Percentiles rank a stretch among this genome's conserved stretches.
Conservation (phyloP, 2,329 filamentous ascomycete genomes). For the Aureobasidium vineae region DNA sequence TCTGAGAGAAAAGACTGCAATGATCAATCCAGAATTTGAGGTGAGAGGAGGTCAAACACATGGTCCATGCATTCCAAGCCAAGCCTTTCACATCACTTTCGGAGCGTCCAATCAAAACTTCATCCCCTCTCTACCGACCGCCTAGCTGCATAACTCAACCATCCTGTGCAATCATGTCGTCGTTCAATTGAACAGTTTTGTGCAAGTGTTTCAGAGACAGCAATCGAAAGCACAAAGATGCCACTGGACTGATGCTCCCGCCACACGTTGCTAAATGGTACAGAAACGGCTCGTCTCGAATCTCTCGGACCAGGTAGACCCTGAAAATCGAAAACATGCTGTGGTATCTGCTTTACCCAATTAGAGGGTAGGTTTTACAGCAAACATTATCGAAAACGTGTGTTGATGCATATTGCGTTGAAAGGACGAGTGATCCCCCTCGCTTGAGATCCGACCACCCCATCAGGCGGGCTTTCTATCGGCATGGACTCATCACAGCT, state of each 20-base stretch:
- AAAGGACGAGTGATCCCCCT: slow-evolving; percentile 71
- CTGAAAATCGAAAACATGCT: slow-evolving; percentile 35
- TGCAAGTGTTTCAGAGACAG: neutral
- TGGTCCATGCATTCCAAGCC: slow-evolving; percentile 8
- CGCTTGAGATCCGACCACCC: slow-evolving; percentile 63
- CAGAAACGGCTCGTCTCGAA: slow-evolving; percentile 8
- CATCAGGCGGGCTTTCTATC: slow-evolving; percentile 62
- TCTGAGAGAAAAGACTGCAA: too few relatives aligned
- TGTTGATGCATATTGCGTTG: neutral
- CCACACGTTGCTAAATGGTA: neutral
- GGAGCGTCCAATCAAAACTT: slow-evolving; percentile 15
- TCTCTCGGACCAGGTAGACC: neutral
- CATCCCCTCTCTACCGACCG: slow-evolving; percentile 1
- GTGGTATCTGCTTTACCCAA: slow-evolving; percentile 63
- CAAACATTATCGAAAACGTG: neutral
- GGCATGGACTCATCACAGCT: slow-evolving; percentile 68
- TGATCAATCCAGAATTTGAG: too few relatives aligned
- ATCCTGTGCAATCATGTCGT: neutral
- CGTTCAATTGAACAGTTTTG: neutral
- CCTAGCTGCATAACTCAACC: slow-evolving; percentile 14
- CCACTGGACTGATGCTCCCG: neutral
- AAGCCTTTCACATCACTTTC: slow-evolving; percentile 16
- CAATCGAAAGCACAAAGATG: neutral
- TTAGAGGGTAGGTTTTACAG: slow-evolving; percentile 63
- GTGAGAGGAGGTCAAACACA: neutral